These are phyloP conservation scores for Orbilia quercus DNA, from an alignment of 2,329 filamentous ascomycete genomes.

Conservation along the genomic window DNA sequence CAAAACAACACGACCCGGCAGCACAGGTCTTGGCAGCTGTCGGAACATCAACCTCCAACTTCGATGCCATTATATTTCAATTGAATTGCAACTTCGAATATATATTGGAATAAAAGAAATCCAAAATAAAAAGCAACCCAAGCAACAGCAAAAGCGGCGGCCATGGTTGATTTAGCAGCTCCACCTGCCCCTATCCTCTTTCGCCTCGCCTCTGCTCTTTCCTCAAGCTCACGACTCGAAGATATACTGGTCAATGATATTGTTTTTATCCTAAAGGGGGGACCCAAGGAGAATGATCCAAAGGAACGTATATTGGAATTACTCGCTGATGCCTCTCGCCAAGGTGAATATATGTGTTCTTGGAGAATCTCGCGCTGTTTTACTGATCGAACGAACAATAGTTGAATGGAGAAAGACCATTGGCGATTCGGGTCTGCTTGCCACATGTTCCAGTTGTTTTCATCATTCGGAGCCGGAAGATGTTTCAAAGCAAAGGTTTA, in stretches of 20 bases:
- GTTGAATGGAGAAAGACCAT: conserved; percentile 57
- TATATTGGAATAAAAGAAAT: no score
- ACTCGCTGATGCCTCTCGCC: conserved; percentile 43
- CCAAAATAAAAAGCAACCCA: not conserved
- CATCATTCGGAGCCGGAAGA: conserved; percentile 27
- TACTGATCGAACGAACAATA: conserved; percentile 30
- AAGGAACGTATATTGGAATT: conserved; percentile 20
- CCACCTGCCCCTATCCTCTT: not conserved
- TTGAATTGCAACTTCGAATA: no score
- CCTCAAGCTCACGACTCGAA: conserved; percentile 3
- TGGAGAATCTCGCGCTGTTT: not conserved
- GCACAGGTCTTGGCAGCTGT: conserved; percentile 6
- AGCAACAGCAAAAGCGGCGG: not conserved
- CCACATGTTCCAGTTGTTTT: conserved; percentile 39
- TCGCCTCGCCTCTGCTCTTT: conserved; percentile 10
- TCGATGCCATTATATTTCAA: no score
- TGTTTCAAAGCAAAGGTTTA: conserved; percentile 54
- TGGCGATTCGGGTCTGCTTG: conserved; percentile 57
- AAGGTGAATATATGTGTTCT: conserved; percentile 26
- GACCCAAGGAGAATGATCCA: not conserved
- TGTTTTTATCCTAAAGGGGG: not conserved
- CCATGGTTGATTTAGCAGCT: not conserved
- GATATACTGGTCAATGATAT: conserved; percentile 1
- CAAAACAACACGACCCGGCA: conserved; percentile 17
- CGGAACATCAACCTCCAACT: no score